Evolutionary conservation across 176 grass and related monocot species (phyloP), one percentile per base, ranked within the genome.

Genomic region (Aegilops bicornis): DNA sequence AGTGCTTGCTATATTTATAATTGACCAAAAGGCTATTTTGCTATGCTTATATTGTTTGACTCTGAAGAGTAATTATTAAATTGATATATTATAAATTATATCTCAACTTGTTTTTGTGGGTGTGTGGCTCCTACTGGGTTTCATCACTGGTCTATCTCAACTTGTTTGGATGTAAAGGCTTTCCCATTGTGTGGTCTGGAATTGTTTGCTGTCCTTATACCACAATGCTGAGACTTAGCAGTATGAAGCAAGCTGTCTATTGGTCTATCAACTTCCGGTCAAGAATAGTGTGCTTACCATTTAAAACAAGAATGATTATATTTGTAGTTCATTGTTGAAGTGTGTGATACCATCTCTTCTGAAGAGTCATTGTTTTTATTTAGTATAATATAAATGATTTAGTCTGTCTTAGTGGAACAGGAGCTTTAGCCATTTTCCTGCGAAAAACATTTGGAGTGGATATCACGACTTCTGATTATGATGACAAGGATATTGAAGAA

Each of bases 391-490:
- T 40, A 73, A 73, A 62, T 42, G 54, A 73, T 56, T 64, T 36
- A 23, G 4, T 54, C 27, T 73, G 73, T 72, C 17, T 73, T 47
- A 98, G 96, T 88, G 96, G 93, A 63, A 98, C 93, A 15, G 93
- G 96, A 89, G 93, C 93, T 86, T 85, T 98, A 42, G 90, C 96
- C 5, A 92, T 95, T 68, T 98, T 95, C 87, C 81, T 95, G 42
- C 70, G 32, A 36, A 94, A 63, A 88, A 78, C 88, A 64, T 89
- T 94, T 86, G 74, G 66, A 36, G 86, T 98, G 30, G 93, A 98
- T 74, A 95, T 95, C 76, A 98, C 90, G 30, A 98, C 96, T 0
- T 94, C 93, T 81, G 96, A 98, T 81, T 98, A 93, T 37, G 90
- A 94, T 69, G 96, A 95, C 87, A 73, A 62, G 73, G 93, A 98